Percentiles rank a stretch among this genome's conserved stretches.
phyloP scores from a whole-genome alignment of 2,329 filamentous ascomycete species.

The Fusarium burgessii region DNA sequence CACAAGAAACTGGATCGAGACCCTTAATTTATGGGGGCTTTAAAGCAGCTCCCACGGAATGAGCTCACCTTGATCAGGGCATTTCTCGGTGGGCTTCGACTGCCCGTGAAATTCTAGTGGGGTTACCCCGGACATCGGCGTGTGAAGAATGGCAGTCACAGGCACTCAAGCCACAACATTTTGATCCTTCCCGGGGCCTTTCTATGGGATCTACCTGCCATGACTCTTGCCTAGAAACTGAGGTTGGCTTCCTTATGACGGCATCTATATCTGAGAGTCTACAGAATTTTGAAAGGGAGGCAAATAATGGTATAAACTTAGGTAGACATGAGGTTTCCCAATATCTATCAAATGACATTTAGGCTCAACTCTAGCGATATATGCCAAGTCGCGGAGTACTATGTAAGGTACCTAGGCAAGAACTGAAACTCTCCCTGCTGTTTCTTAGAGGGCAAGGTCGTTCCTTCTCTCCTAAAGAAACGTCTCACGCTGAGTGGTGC shows the following conservation, averaged over 20 bases:
- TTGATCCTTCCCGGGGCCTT: not conserved
- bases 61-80: slow-evolving; percentile 37
- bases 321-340: not conserved
- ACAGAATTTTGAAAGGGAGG: not conserved
- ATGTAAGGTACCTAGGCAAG: not conserved
- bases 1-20: slow-evolving; percentile 22
- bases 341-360: not conserved
- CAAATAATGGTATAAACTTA: no score
- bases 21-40: slow-evolving; percentile 35
- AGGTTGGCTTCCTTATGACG: not conserved
- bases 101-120: slow-evolving; percentile 36
- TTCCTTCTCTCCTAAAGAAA: slow-evolving; percentile 13
- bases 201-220: not conserved
- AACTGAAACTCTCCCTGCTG: not conserved
- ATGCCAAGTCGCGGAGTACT: not conserved
- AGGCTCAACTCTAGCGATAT: not conserved
- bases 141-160: slow-evolving; percentile 28
- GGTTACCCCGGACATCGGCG: slow-evolving; percentile 49
- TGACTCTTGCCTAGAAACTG: not conserved
- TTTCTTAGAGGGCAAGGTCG: not conserved
- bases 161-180: slow-evolving; percentile 12
- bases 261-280: not conserved
- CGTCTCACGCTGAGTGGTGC: slow-evolving; percentile 41
- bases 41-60: slow-evolving; percentile 24
- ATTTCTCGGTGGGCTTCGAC: slow-evolving; percentile 27